Evolutionary conservation across 768 basidiomycete genomes (phyloP).

Genomic region (Basidioascus undulatus): DNA sequence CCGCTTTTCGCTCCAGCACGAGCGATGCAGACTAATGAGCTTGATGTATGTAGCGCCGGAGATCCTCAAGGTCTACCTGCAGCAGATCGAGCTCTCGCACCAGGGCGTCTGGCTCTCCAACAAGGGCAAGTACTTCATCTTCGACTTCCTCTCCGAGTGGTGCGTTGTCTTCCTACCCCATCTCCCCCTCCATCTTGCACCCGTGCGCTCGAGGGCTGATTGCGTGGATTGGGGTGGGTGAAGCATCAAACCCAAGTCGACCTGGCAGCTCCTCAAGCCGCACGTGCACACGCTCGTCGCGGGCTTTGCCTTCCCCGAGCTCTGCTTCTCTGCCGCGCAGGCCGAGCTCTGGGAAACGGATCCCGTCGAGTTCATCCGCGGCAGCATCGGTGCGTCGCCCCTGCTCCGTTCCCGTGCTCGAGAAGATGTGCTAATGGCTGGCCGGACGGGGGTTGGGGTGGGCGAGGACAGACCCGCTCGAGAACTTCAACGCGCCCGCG

Average conservation of each 20-base stretch:
- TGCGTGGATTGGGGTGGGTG: too few species aligned
- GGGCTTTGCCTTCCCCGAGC: conserved; percentile 60
- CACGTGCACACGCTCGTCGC: conserved; percentile 57
- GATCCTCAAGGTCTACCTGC: conserved; percentile 56
- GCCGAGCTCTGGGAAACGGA: conserved; percentile 54
- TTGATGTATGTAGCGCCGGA: too few species aligned
- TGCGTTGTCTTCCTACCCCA: conserved; percentile 17
- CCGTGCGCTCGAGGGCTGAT: conserved; percentile 1
- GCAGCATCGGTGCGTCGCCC: conserved; percentile 33
- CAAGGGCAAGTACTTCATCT: conserved; percentile 61
- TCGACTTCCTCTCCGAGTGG: conserved; percentile 75
- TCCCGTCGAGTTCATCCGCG: conserved; percentile 56
- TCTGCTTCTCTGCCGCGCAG: conserved; percentile 47
- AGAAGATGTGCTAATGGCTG: too few species aligned
- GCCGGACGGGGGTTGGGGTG: too few species aligned
- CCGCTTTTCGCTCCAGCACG: too few species aligned
- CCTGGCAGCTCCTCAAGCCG: conserved; percentile 66
- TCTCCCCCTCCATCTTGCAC: background rate
- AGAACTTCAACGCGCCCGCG: conserved; percentile 49
- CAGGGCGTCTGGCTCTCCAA: conserved; percentile 55
- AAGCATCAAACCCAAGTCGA: conserved; percentile 86
- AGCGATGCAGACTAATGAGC: too few species aligned
- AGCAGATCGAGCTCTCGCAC: conserved; percentile 44
- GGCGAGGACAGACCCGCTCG: conserved; percentile 45
- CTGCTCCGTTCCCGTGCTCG: background rate